A percentile compares a stretch with the other conserved stretches of the same genome.
Conservation (phyloP, 768 basidiomycete species). For the Lyophyllum atratum region DNA sequence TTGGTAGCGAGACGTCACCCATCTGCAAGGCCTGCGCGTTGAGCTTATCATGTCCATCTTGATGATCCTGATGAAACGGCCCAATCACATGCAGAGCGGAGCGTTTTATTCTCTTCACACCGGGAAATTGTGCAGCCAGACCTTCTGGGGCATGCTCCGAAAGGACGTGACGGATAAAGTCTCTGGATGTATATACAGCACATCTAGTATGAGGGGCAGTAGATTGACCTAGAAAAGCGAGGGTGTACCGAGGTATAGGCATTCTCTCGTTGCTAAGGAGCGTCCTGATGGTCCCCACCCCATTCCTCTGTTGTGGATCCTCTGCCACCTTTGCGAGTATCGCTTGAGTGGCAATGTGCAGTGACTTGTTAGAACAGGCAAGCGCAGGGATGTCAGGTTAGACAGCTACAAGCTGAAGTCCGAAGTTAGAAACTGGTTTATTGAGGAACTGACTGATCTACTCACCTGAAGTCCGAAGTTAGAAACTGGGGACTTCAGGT, state of each 20-base stretch:
- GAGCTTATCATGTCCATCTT: background rate
- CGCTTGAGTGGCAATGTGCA: background rate
- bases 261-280: background rate
- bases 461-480: too few relatives aligned
- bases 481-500: too few relatives aligned
- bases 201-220: background rate
- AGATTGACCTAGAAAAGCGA: background rate
- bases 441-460: too few relatives aligned
- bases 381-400: too few relatives aligned
- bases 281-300: background rate
- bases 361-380: too few relatives aligned
- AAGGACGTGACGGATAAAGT: background rate
- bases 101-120: background rate
- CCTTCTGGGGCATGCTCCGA: background rate
- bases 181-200: background rate
- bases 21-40: constrained; percentile 23
- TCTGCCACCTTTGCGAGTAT: background rate
- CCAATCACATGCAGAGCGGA: background rate
- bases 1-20: constrained; percentile 28
- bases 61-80: background rate
- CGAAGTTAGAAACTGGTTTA: too few relatives aligned
- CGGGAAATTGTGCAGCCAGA: background rate
- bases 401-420: too few relatives aligned
- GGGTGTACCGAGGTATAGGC: background rate
- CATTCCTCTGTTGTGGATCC: background rate